Percentiles rank a stretch among this genome's conserved stretches.
Conservation (phyloP, 768 basidiomycete genomes). For the Tremella fuciformis region DNA sequence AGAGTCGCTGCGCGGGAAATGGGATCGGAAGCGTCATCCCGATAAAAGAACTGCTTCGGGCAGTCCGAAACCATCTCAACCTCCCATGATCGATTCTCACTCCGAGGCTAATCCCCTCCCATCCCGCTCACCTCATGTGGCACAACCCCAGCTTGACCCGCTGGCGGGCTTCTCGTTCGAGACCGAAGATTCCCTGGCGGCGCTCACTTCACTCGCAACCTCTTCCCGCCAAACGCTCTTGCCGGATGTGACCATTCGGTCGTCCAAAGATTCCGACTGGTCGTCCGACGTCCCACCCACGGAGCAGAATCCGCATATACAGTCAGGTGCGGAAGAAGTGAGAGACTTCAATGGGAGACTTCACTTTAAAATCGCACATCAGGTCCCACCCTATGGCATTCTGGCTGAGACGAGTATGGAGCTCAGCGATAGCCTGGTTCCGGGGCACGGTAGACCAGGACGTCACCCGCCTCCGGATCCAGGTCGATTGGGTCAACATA, state of each 20-base stretch:
- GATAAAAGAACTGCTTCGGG: too few relatives aligned
- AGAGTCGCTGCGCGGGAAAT: conserved; percentile 1
- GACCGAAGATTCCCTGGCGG: background rate
- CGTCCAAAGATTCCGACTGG: background rate
- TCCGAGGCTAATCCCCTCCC: background rate
- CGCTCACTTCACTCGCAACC: background rate
- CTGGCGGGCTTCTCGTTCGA: background rate
- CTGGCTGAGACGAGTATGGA: conserved; percentile 1
- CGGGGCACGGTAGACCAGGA: background rate
- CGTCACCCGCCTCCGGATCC: background rate
- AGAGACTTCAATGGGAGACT: conserved; percentile 2
- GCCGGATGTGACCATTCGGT: too few relatives aligned
- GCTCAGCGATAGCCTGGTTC: conserved; percentile 6
- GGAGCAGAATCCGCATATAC: background rate
- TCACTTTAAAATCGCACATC: conserved; percentile 3
- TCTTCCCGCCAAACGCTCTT: background rate
- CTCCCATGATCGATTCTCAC: background rate
- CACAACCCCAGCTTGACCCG: background rate
- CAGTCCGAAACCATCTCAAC: background rate
- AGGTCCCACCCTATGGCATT: conserved; percentile 1
- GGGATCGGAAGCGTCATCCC: background rate
- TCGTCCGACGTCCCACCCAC: background rate
- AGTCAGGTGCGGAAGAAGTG: conserved; percentile 4
- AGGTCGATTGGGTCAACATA: background rate
- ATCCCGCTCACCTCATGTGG: background rate